These are phyloP conservation scores for Neofusicoccum kwambonambiense DNA, from an alignment of 2,329 filamentous ascomycete species.

Conservation along the genomic window DNA sequence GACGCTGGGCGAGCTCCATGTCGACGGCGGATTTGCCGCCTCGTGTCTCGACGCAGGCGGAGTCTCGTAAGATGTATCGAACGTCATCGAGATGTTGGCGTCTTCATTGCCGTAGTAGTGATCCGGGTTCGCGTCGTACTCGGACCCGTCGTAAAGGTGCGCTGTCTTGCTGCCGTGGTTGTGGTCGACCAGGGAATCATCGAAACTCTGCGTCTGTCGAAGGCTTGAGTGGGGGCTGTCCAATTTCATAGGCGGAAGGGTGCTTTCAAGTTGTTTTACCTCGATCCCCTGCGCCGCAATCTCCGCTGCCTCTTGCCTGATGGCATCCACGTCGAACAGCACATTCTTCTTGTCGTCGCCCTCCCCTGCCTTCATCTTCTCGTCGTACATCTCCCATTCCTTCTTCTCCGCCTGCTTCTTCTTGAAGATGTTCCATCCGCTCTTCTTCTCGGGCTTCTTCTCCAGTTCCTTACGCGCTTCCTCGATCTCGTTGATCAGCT, in stretches of 20 bases:
- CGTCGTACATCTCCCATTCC: constrained; percentile 93
- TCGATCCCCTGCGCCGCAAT: constrained; percentile 69
- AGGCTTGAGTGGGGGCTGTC: constrained; percentile 35
- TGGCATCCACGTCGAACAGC: constrained; percentile 93
- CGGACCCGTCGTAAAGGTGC: constrained; percentile 31
- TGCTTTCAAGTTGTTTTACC: constrained; percentile 81
- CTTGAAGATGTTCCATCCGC: constrained; percentile 73
- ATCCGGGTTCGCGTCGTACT: constrained; percentile 29
- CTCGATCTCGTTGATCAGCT: constrained; percentile 95
- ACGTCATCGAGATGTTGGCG: constrained; percentile 41
- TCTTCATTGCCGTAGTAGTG: constrained; percentile 26
- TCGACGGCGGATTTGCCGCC: constrained; percentile 18
- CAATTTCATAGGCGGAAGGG: constrained; percentile 85
- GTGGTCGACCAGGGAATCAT: constrained; percentile 24
- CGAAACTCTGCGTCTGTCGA: constrained; percentile 43
- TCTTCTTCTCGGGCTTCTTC: constrained; percentile 69
- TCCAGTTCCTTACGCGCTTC: constrained; percentile 87
- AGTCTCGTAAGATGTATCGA: constrained; percentile 40
- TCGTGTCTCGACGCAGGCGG: constrained; percentile 23
- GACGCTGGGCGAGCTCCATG: constrained; percentile 23
- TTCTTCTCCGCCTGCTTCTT: constrained; percentile 80
- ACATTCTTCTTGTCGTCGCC: constrained; percentile 58
- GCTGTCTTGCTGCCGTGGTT: constrained; percentile 25
- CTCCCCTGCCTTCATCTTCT: constrained; percentile 50
- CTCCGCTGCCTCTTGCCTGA: constrained; percentile 67